Evolutionary conservation across 495 filamentous ascomycete genomes (phyloP), one percentile per base, ranked within the genome.

Genomic region (Podospora anserina): DNA sequence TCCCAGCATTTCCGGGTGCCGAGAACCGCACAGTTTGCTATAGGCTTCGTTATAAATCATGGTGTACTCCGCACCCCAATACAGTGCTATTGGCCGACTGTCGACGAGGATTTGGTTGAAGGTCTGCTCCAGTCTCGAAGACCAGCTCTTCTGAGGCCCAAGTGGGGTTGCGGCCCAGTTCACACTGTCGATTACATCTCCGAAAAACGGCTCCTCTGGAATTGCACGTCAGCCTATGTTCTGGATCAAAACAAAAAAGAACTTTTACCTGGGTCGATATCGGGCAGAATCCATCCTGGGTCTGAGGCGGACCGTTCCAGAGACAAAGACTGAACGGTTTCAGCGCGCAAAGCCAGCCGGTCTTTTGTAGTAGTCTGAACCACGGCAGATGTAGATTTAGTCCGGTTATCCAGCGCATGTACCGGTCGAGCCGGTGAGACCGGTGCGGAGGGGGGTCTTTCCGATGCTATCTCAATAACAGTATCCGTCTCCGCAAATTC

Each of bases 51-150:
- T 83, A 71, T 83, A 82, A 34, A 83, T 74, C 23, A 77, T 72
- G n/a, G 66, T 74, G 82, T 77, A 79, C 66, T 83, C 60, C 6
- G 77, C 66, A 6, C 82, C 81, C 82, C 82, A 83, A 56, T 79
- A 84, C 59, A 80, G 63, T 64, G 87, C 88, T 18, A 87, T 86
- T 13, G 88, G 88, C 70, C 89, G 85, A 39, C 88, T 88, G 71
- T 84, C 85, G 20, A 83, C 87, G 80, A 90, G 87, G 64, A 90
- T 85, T 20, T 88, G 77, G 68, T 85, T 84, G 69, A 84, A 82
- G 76, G 88, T 89, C 64, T 85, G 80, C 44, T 87, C 79, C 19
- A 90, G 77, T 66, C 86, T 83, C 30, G 79, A 74, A 0, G 75
- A 74, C 88, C 88, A 90, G 26, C 69, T 72, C 26, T 86, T 81